Base-by-base conservation (phyloP, 192 early-diverging fungal species). In the Gonapodya sp. region DNA sequence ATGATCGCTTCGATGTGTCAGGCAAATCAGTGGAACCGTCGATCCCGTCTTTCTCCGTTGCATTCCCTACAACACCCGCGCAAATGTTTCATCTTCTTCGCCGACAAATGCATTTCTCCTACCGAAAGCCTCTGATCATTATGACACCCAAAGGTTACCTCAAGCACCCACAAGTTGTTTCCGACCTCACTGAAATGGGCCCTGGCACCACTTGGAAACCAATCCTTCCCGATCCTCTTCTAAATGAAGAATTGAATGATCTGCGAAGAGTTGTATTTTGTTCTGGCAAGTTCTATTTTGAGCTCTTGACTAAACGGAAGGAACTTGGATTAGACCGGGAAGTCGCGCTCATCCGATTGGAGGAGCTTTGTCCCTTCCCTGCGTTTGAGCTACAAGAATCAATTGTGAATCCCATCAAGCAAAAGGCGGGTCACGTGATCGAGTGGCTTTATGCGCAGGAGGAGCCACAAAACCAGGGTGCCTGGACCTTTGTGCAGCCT, bases 31-130 rank as follows among this genome's bases (percentile, higher is more conserved):
- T 8, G 24, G 46, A 64, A 64, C 46, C 46, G 46, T 64, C 46
- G 8, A 64, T 64, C 24, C 46, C 46, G 46, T 64, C 46, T 24
- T 64, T 64, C 46, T 64, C 46, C 46, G 46, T 64, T 84, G 74
- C 31, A 77, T 85, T 73, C 84, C 87, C 34, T 90, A 88, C 79
- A 95, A 96, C 86, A 92, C 97, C 97, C 0, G 95, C 95, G 0
- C 96, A 98, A 84, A 96, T 95, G 84, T 98, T 97, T 90, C 97
- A 98, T 84, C 86, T 95, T 36, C 86, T 98, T n/a, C 90, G 97
- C 36, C 91, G 97, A 37, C 97, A 98, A 2, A 1, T 80, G 1
- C 30, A 14, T 16, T 35, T 82, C 2, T 24, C 33, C 2, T 98
- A 93, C 88, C 92, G 97, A 81, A 96, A 97, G 86, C 97, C 96